These are phyloP conservation scores for Haematococcus sp. DNA, from an alignment of 139 green algal genomes.

Conservation along the genomic window DNA sequence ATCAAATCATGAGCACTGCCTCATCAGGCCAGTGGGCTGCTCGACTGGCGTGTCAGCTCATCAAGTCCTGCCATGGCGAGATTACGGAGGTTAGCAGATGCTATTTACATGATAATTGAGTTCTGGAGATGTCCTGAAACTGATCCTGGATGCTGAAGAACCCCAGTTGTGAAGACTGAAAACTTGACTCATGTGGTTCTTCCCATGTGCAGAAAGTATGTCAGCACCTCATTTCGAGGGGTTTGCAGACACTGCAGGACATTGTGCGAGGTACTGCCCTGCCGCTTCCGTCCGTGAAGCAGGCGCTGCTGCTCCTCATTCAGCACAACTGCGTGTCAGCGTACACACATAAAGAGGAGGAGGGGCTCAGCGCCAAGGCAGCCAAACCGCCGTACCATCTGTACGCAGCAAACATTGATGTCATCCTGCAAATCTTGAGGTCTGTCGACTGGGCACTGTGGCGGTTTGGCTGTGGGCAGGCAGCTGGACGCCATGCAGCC, in stretches of 20 bases:
- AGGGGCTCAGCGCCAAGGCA: slow-evolving; percentile 24
- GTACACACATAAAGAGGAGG: slow-evolving; percentile 50
- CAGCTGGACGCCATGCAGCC: too few relatives aligned
- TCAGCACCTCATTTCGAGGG: slow-evolving; percentile 18
- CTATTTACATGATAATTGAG: too few relatives aligned
- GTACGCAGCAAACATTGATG: slow-evolving; percentile 50
- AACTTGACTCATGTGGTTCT: too few relatives aligned
- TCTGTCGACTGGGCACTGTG: too few relatives aligned
- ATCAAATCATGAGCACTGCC: too few relatives aligned
- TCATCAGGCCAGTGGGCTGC: background rate
- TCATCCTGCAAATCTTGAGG: slow-evolving; percentile 65
- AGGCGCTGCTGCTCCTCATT: slow-evolving; percentile 62
- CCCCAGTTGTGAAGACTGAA: too few relatives aligned
- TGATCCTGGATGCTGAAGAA: too few relatives aligned
- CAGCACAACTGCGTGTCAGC: slow-evolving; percentile 66
- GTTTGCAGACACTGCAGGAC: slow-evolving; percentile 19
- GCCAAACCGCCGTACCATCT: slow-evolving; percentile 32
- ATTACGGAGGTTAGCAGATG: slow-evolving; percentile 6
- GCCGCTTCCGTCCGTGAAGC: slow-evolving; percentile 28
- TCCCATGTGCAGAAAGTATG: slow-evolving; percentile 22
- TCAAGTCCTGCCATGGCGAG: slow-evolving; percentile 3
- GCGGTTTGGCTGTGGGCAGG: too few relatives aligned
- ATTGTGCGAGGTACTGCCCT: slow-evolving; percentile 30
- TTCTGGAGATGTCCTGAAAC: too few relatives aligned
- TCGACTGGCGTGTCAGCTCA: slow-evolving; percentile 9